Conservation (phyloP, 805 yeast species). For the Starmerella bombicola region DNA sequence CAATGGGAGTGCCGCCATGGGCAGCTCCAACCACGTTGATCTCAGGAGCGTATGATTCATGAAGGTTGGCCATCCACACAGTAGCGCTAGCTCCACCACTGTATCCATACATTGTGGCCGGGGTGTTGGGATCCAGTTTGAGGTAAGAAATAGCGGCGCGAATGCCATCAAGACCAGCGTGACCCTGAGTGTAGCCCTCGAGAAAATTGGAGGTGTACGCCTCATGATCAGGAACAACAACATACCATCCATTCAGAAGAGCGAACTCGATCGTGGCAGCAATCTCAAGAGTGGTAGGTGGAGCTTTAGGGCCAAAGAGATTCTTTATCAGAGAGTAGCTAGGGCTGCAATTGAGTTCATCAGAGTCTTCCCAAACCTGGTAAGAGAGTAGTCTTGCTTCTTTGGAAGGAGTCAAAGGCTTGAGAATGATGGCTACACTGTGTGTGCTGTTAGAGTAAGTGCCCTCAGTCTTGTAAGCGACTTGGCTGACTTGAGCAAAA, state of each 20-base stretch:
- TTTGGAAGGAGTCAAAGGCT: constrained; percentile 10
- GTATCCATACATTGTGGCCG: constrained; percentile 9
- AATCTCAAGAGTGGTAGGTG: constrained; percentile 4
- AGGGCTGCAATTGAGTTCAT: constrained; percentile 22
- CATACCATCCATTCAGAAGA: constrained; percentile 14
- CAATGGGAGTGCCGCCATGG: constrained; percentile 10
- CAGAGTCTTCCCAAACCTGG: constrained; percentile 23
- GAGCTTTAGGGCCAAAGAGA: constrained; percentile 8
- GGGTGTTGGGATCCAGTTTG: not conserved
- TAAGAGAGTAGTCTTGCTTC: constrained; percentile 19
- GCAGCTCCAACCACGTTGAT: constrained; percentile 22
- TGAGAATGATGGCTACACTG: constrained; percentile 18
- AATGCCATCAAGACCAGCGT: constrained; percentile 24
- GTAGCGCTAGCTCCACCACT: constrained; percentile 18
- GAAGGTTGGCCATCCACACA: constrained; percentile 26
- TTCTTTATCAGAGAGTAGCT: constrained; percentile 19
- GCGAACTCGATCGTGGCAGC: constrained; percentile 10
- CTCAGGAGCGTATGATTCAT: constrained; percentile 24
- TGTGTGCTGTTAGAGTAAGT: constrained; percentile 10
- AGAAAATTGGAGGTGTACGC: constrained; percentile 25
- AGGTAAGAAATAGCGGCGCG: constrained; percentile 16
- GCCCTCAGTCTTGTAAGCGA: constrained; percentile 13
- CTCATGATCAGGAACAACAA: constrained; percentile 25
- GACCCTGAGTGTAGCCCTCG: constrained; percentile 24
- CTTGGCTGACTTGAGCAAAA: constrained; percentile 11